phyloP scores from a whole-genome alignment of 2,329 filamentous ascomycete genomes.

The Grosmannia huntii region DNA sequence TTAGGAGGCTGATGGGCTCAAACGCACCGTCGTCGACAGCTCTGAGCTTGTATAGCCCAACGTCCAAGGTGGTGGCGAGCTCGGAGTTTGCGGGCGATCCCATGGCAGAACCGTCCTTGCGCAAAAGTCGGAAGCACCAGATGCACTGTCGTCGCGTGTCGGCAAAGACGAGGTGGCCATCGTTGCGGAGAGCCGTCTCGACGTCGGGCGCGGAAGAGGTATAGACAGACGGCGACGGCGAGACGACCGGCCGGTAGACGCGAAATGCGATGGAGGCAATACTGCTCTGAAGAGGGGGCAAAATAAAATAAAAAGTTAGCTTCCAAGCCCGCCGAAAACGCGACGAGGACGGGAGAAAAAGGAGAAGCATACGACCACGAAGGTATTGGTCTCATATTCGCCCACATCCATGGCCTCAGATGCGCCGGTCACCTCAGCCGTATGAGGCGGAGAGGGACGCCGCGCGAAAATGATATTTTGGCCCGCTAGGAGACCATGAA shows the following conservation, averaged over 20 bases:
- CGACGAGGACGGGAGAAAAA: not conserved
- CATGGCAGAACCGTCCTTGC: constrained; percentile 24
- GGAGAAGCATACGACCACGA: constrained; percentile 37
- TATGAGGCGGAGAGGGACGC: constrained; percentile 3
- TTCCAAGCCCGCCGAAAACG: constrained; percentile 4
- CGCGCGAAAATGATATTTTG: not conserved
- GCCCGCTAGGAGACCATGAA: constrained; percentile 3
- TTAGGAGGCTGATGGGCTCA: constrained; percentile 36
- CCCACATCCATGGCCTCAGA: constrained; percentile 40
- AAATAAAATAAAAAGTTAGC: not conserved
- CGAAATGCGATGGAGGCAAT: constrained; percentile 41
- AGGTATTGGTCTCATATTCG: constrained; percentile 49
- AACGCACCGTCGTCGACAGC: constrained; percentile 36
- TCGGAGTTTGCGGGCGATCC: constrained; percentile 12
- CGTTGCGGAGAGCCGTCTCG: constrained; percentile 35
- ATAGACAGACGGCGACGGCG: constrained; percentile 28
- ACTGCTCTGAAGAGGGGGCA: constrained; percentile 31
- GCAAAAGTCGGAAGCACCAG: constrained; percentile 40
- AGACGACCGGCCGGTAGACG: constrained; percentile 37
- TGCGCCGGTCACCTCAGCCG: constrained; percentile 8
- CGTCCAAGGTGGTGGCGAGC: constrained; percentile 28
- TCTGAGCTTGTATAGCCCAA: constrained; percentile 29
- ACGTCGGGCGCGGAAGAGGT: constrained; percentile 35
- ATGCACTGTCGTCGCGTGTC: constrained; percentile 36
- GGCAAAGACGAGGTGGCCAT: constrained; percentile 40